phyloP scores from a whole-genome alignment of 2,329 filamentous ascomycete genomes.

The Aspergillus vadensis region DNA sequence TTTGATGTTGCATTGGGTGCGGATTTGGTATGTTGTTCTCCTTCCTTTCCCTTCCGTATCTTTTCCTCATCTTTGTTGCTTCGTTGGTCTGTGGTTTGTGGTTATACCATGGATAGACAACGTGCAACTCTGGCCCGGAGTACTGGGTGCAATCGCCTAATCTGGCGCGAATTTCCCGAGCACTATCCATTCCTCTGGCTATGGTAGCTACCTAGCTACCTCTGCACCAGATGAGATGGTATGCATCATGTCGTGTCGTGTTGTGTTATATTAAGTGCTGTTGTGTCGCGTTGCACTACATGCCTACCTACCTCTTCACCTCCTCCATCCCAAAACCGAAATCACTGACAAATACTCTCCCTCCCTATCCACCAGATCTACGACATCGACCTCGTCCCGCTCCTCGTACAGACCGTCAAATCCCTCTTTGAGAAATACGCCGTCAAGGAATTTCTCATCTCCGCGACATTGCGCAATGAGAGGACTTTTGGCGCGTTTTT shows the following conservation, averaged over 20 bases:
- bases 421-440: constrained; percentile 59
- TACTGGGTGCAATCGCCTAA: too few species aligned
- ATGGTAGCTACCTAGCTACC: neutral
- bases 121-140: neutral
- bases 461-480: constrained; percentile 63
- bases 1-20: constrained; percentile 47
- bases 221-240: too few species aligned
- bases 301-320: neutral
- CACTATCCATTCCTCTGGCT: neutral
- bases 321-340: too few species aligned
- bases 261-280: too few species aligned
- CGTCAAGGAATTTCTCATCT: constrained; percentile 57
- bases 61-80: neutral
- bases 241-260: too few species aligned
- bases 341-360: neutral
- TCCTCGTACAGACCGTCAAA: constrained; percentile 57
- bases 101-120: neutral
- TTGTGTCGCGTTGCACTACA: neutral
- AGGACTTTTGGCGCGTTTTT: constrained; percentile 63
- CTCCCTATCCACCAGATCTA: too few species aligned
- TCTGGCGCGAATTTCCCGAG: too few species aligned
- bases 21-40: constrained; percentile 39
- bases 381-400: constrained; percentile 59
- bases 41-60: too few species aligned
- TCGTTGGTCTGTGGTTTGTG: too few species aligned